Evolutionary conservation across 176 grass and related monocot genomes (phyloP), one percentile per base, ranked within the genome.

Genomic region (Bothriochloa decipiens): DNA sequence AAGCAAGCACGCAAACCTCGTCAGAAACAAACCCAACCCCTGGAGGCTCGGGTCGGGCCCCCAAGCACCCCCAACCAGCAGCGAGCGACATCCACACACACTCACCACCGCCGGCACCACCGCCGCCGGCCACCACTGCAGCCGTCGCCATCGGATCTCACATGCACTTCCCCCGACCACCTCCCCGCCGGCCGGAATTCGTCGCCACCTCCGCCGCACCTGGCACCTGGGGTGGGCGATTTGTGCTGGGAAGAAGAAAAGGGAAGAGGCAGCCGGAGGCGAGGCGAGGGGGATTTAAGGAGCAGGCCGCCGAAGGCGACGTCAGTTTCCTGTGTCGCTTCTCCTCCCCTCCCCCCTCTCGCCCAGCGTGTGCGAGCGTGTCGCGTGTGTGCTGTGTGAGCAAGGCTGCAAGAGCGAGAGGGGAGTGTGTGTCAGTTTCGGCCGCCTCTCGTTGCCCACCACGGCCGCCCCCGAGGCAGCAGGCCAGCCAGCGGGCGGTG

Each of bases 131-230:
- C 55, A 5, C 57, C 45, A 25, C 36, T 18, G 29, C 43, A 2
- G 23, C 46, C 16, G 83, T 50, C 26, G 66, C 50, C 83, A 85
- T 85, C 74, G 75, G 72, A 70, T 75, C 72, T 76, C 86, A 82
- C 85, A 82, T 82, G 72, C 72, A 71, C 52, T 3, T 16, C 53
- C 36, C 12, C 74, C 53, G 6, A 5, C 33, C 33, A 27, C 57
- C 5, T 60, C 74, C 49, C 6, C 40, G 23, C 41, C 45, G 42
- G 13, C 25, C 45, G 11, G 7, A 58, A 81, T 60, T 8, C 74
- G 52, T 40, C 74, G 17, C 74, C 33, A 74, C 52, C 61, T 53
- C 35, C 45, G 20, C 45, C 3, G 29, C 14, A 8, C 23, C 16
- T 42, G 25, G 29, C 36, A 23, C 82, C 46, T 7, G 29, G 29